Base-by-base conservation (phyloP, 2,329 filamentous ascomycete genomes). In the Fusarium sp. region DNA sequence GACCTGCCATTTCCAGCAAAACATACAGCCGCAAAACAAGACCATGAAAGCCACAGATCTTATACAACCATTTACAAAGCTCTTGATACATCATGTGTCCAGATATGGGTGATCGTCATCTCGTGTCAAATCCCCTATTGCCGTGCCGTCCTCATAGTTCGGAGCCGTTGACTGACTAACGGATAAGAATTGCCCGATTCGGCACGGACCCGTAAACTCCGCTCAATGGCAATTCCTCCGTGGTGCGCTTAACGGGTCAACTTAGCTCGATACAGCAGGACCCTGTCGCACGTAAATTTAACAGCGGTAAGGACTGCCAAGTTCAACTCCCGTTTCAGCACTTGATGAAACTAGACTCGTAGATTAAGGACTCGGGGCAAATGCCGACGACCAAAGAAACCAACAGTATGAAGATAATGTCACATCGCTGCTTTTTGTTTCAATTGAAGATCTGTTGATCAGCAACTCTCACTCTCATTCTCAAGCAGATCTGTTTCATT, bases 211-310 rank as follows among this genome's bases (percentile, higher is more conserved):
- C 43, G 48, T 16, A 10, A 34, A 30, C 23, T 61, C 63, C 55
- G 63, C 8, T 23, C 13, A 18, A 4, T 14, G 10, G n/a, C 14
- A 66, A 66, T 66, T 66, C 62, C 61, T 66, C 63, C 63, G 62
- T 66, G 62, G 63, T 5, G 63, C 63, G 63, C 63, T 66, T 66
- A 53, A 18, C 14, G 25, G 7, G 14, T 14, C 12, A 8, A 21
- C 37, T 34, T 34, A 27, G n/a, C 32, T 41, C 18, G 23, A 55
- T 28, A 28, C 25, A 45, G 49, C 18, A 41, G 10, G 14, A 34
- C 18, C 34, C 32, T 42, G 55, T 53, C 47, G 55, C 32, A 14
- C 16, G 12, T 37, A 40, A 9, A 45, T 32, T 46, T 30, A 41
- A 14, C 34, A 25, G 34, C 48, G 43, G 23, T 23, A 14, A 21